These are phyloP conservation scores for Azolla pinnata DNA, from an alignment of 75 land plant genomes.

Conservation along the genomic window DNA sequence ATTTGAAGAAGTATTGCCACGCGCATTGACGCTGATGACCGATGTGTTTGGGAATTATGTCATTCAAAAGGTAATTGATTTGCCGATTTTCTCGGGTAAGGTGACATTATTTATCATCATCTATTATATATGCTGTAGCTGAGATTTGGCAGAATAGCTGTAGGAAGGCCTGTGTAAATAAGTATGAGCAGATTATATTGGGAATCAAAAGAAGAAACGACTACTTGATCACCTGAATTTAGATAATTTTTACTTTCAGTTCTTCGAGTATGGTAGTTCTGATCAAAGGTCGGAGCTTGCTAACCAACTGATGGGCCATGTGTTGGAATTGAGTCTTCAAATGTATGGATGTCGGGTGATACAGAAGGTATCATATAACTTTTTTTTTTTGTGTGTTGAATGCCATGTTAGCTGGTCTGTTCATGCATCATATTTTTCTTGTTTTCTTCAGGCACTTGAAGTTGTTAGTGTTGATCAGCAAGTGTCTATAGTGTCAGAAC, in stretches of 20 bases:
- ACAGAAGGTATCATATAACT: conserved; percentile 87
- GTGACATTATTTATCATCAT: too few relatives aligned
- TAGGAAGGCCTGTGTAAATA: too few relatives aligned
- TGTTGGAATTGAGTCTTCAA: conserved; percentile 74
- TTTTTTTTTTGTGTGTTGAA: too few relatives aligned
- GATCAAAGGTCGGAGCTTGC: conserved; percentile 86
- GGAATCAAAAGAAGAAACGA: too few relatives aligned
- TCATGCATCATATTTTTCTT: too few relatives aligned
- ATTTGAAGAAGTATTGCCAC: conserved; percentile 83
- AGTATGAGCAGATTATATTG: too few relatives aligned
- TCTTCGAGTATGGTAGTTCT: conserved; percentile 82
- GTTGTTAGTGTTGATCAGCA: conserved; percentile 89
- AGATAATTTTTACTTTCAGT: too few relatives aligned
- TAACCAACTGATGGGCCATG: conserved; percentile 52
- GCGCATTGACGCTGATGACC: conserved; percentile 79
- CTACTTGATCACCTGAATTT: too few relatives aligned
- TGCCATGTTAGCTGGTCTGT: too few relatives aligned
- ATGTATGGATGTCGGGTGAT: conserved; percentile 99
- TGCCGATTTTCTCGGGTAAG: too few relatives aligned
- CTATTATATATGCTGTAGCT: too few relatives aligned
- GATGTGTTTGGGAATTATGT: conserved; percentile 99
- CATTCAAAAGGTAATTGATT: conserved; percentile 89
- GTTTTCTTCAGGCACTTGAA: conserved; percentile 63
- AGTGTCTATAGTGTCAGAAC: conserved; percentile 63
- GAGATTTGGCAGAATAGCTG: too few relatives aligned